A percentile compares a stretch with the other conserved stretches of the same genome.
Conservation (phyloP, 2,329 filamentous ascomycete genomes). For the Fusarium incarnatum region DNA sequence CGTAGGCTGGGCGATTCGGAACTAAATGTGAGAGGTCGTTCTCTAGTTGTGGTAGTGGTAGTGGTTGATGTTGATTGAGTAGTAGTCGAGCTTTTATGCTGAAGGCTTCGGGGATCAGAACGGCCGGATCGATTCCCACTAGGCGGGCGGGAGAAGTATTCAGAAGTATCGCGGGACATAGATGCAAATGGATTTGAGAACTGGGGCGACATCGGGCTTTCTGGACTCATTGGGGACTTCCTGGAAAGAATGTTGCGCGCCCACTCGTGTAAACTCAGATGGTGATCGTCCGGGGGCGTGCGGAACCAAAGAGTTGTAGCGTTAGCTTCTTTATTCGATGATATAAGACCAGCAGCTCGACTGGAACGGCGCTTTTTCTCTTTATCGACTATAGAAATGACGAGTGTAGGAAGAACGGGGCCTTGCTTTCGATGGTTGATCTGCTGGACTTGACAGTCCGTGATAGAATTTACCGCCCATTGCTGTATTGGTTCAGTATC, state of each 20-base stretch:
- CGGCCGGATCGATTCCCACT: slow-evolving; percentile 57
- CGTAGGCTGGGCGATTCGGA: slow-evolving; percentile 71
- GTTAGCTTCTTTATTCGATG: slow-evolving; percentile 61
- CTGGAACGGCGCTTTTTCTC: slow-evolving; percentile 73
- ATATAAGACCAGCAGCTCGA: slow-evolving; percentile 67
- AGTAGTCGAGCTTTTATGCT: slow-evolving; percentile 62
- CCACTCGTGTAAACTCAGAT: slow-evolving; percentile 69
- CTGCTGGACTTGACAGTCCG: slow-evolving; percentile 69
- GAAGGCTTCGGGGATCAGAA: slow-evolving; percentile 50
- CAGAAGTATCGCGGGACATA: slow-evolving; percentile 55
- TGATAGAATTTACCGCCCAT: slow-evolving; percentile 63
- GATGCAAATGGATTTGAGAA: slow-evolving; percentile 66
- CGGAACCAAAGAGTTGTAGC: slow-evolving; percentile 68
- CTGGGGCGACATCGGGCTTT: slow-evolving; percentile 65
- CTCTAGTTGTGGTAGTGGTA: slow-evolving; percentile 57
- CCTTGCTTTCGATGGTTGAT: slow-evolving; percentile 72
- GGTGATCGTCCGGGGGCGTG: slow-evolving; percentile 62
- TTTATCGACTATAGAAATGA: slow-evolving; percentile 69
- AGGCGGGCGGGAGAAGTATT: slow-evolving; percentile 57
- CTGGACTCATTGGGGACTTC: slow-evolving; percentile 60
- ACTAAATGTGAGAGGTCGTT: slow-evolving; percentile 63
- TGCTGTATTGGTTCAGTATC: slow-evolving; percentile 67
- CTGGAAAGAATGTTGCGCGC: slow-evolving; percentile 63
- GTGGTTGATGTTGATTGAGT: slow-evolving; percentile 61
- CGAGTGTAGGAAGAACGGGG: slow-evolving; percentile 68